These are phyloP conservation scores for Yamadazyma endophytica DNA, from an alignment of 805 yeast genomes.

Conservation along the genomic window DNA sequence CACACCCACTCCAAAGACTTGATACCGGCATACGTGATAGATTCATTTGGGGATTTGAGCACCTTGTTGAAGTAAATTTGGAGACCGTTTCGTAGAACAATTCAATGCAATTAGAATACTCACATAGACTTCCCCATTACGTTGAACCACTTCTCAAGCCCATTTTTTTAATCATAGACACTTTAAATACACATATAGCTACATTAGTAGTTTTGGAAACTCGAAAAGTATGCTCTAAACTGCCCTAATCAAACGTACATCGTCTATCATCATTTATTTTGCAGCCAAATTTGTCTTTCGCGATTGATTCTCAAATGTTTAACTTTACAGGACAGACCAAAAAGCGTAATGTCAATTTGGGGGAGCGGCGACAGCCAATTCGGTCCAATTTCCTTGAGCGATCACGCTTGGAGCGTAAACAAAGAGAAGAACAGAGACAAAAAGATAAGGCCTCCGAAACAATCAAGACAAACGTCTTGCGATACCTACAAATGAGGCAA, in stretches of 20 bases:
- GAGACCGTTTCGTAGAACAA: too few relatives aligned
- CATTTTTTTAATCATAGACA: too few relatives aligned
- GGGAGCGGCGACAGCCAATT: slow-evolving; percentile 37
- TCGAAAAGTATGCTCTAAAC: too few relatives aligned
- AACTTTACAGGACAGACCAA: slow-evolving; percentile 69
- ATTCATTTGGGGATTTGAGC: slow-evolving; percentile 27
- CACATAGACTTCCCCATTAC: too few relatives aligned
- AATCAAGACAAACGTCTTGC: slow-evolving; percentile 49
- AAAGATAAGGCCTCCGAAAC: slow-evolving; percentile 45
- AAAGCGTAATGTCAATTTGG: slow-evolving; percentile 59
- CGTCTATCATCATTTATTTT: too few relatives aligned
- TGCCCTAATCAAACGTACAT: too few relatives aligned
- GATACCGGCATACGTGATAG: slow-evolving; percentile 26
- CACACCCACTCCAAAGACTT: slow-evolving; percentile 10
- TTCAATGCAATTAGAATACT: too few relatives aligned
- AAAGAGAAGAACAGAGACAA: slow-evolving; percentile 53
- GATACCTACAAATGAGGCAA: slow-evolving; percentile 27
- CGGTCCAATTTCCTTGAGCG: slow-evolving; percentile 47
- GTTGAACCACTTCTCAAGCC: too few relatives aligned
- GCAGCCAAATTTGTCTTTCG: too few relatives aligned
- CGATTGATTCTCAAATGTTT: too few relatives aligned
- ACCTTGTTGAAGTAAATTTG: background rate
- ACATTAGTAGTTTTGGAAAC: too few relatives aligned
- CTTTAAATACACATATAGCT: too few relatives aligned
- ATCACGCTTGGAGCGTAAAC: slow-evolving; percentile 62